Base-by-base conservation (phyloP, 2,329 filamentous ascomycete genomes). In the Alternaria triticimaculans region DNA sequence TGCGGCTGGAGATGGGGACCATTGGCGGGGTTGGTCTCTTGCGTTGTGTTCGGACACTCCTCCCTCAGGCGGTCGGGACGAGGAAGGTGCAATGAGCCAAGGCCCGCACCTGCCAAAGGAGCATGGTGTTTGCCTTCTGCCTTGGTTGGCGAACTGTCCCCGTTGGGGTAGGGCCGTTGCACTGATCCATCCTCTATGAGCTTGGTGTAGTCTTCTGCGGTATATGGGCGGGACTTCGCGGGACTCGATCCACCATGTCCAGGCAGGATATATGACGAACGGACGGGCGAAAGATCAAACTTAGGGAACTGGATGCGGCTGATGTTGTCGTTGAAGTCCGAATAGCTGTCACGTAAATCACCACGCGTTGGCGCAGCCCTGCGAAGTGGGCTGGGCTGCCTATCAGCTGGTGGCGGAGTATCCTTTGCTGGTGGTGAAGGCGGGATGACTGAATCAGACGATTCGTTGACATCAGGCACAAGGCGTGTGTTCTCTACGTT, bases 401-500 rank as follows among this genome's bases (percentile, higher is more conserved):
- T 60, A 1, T 33, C 58, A 21, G 33, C 63, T 68, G 30, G 20
- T 53, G 45, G 51, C 30, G 82, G 82, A 0, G 82, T 84, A 62
- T 83, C 80, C 60, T 84, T 84, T 14, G 78, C 73, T 6, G 81
- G 82, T 20, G 82, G 82, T 3, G 81, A 83, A 6, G 82, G 82
- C 12, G 81, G 74, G 10, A 58, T 30, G 9, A 60, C 55, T 20
- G 63, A 66, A n/a, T 68, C 67, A 18, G 62, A 57, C 1, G 69
- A 67, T 6, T 57, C 25, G 5, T 51, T 60, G 18, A 53, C 10
- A n/a, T 45, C 11, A 5, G 48, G 21, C 18, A 50, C 43, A 9
- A 43, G 63, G 6, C 58, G 54, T 14, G 18, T 51, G 8, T 64
- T 59, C 45, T 64, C 60, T 33, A 26, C 45, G 41, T 61, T 49